Conservation (phyloP, 768 basidiomycete species). For the Leccinum aurantiacum region DNA sequence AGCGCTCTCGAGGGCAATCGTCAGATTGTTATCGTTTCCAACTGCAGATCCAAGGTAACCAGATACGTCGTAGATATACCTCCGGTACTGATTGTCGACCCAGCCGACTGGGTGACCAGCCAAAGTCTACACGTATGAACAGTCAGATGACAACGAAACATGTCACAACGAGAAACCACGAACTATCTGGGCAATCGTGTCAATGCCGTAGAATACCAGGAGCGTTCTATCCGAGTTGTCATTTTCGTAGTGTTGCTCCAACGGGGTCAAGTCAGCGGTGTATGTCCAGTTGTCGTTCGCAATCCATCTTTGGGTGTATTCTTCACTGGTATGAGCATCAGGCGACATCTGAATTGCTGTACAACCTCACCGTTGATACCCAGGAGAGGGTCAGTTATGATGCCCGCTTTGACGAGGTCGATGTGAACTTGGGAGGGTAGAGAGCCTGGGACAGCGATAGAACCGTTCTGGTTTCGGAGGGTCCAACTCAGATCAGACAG, state of each 20-base stretch:
- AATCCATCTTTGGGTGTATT: slow-evolving; percentile 57
- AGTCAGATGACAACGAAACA: background rate
- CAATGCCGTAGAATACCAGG: slow-evolving; percentile 56
- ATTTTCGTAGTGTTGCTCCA: slow-evolving; percentile 30
- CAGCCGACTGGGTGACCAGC: slow-evolving; percentile 52
- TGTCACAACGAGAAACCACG: slow-evolving; percentile 11
- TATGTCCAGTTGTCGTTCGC: slow-evolving; percentile 60
- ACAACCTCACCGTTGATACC: slow-evolving; percentile 49
- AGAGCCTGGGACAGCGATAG: slow-evolving; percentile 50
- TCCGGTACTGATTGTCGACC: no score
- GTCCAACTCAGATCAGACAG: slow-evolving; percentile 52
- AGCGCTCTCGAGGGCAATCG: slow-evolving; percentile 53
- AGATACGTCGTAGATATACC: no score
- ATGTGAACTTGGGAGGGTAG: slow-evolving; percentile 56
- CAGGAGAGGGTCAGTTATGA: slow-evolving; percentile 54
- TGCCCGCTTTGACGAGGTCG: slow-evolving; percentile 50
- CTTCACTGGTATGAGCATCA: slow-evolving; percentile 25
- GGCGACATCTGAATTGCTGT: slow-evolving; percentile 1
- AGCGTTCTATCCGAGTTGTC: slow-evolving; percentile 34
- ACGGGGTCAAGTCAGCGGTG: slow-evolving; percentile 51
- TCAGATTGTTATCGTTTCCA: no score
- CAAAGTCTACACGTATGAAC: slow-evolving; percentile 38
- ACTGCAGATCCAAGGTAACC: no score
- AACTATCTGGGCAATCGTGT: slow-evolving; percentile 57
- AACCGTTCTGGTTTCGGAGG: slow-evolving; percentile 51